phyloP scores from a whole-genome alignment of 1,139 yeast species.

The Kodamaea sp. region DNA sequence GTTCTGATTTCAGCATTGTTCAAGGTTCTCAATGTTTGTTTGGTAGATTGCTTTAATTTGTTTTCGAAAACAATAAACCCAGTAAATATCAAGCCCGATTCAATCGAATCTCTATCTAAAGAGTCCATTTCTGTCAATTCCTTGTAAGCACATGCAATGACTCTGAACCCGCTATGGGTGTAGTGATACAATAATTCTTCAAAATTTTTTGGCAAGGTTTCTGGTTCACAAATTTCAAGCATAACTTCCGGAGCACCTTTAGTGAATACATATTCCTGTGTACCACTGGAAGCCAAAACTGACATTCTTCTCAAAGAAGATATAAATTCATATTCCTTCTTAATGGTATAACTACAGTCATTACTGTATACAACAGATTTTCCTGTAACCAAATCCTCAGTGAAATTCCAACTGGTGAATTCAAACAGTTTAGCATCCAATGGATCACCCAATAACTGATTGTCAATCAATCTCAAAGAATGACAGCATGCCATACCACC shows the following conservation, averaged over 20 bases:
- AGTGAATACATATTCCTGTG: conserved; percentile 52
- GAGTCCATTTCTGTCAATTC: conserved; percentile 27
- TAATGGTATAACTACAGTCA: conserved; percentile 45
- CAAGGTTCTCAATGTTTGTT: conserved; percentile 55
- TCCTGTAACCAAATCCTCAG: conserved; percentile 53
- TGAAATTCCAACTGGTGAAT: conserved; percentile 72
- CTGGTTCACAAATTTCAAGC: conserved; percentile 66
- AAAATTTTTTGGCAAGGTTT: conserved; percentile 69
- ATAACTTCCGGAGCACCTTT: conserved; percentile 99
- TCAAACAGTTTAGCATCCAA: conserved; percentile 90
- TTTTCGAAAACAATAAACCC: conserved; percentile 94
- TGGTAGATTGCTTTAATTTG: conserved; percentile 70
- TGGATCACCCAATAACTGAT: conserved; percentile 87
- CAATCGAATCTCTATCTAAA: conserved; percentile 57
- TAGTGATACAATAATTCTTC: conserved; percentile 73
- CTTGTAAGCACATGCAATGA: conserved; percentile 89
- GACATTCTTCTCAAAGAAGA: conserved; percentile 89
- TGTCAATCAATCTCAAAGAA: conserved; percentile 75
- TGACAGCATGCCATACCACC: conserved; percentile 81
- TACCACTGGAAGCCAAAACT: conserved; percentile 43
- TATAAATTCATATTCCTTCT: conserved; percentile 79
- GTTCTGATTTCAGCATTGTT: conserved; percentile 71
- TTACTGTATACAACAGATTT: conserved; percentile 24
- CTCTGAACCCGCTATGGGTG: conserved; percentile 91
- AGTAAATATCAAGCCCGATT: conserved; percentile 61